phyloP scores from a whole-genome alignment of 441 rosid species.

The Erysimum pusillum region DNA sequence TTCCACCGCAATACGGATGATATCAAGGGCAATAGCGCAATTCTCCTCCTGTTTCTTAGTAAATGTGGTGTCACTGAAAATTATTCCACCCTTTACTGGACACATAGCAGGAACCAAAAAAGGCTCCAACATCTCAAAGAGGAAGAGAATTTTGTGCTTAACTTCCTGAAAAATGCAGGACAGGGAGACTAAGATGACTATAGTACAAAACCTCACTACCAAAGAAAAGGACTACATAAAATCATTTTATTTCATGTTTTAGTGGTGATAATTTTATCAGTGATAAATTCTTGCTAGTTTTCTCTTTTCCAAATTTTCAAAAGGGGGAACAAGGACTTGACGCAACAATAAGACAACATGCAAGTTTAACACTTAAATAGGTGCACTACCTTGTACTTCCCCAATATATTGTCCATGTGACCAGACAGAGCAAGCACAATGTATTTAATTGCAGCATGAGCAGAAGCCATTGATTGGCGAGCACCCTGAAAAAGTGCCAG shows the following conservation, averaged over 20 bases:
- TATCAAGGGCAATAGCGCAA: conserved; percentile 69
- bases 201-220: not conserved
- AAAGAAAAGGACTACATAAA: not conserved
- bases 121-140: conserved; percentile 89
- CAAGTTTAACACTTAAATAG: conserved; percentile 16
- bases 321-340: conserved; percentile 7
- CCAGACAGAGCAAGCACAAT: conserved; percentile 86
- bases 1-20: conserved; percentile 75
- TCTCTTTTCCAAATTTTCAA: not conserved
- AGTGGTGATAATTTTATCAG: not conserved
- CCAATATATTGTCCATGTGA: conserved; percentile 81
- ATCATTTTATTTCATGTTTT: not conserved
- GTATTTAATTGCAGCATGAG: conserved; percentile 83
- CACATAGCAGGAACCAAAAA: conserved; percentile 80
- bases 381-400: conserved; percentile 78
- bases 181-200: not conserved
- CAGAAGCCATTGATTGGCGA: conserved; percentile 57
- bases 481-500: conserved; percentile 59
- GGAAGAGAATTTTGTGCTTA: conserved; percentile 85
- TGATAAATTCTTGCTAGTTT: not conserved
- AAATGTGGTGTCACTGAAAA: conserved; percentile 68
- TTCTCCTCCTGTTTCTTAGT: conserved; percentile 68
- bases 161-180: conserved; percentile 67
- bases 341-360: conserved; percentile 5
- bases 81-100: conserved; percentile 62